Conservation (phyloP, 2,329 filamentous ascomycete genomes). For the Colletotrichum tropicale region DNA sequence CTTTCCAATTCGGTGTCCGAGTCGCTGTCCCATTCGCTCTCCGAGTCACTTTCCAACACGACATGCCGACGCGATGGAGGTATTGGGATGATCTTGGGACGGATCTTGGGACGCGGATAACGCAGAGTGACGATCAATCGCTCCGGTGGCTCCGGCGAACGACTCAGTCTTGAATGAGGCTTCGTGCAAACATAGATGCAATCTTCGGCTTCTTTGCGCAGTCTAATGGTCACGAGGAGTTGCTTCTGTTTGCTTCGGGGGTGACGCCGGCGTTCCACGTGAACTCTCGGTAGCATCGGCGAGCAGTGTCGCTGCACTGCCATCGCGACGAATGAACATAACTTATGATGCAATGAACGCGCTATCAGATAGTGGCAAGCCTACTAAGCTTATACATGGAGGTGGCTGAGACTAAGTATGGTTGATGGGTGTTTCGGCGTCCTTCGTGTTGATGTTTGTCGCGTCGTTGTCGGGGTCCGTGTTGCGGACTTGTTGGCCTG, state of each 20-base stretch:
- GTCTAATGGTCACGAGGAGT: neutral
- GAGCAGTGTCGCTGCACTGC: neutral
- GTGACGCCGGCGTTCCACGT: neutral
- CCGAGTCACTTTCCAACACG: neutral
- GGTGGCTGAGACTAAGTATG: neutral
- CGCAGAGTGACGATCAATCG: neutral
- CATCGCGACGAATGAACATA: neutral
- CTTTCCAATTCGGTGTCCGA: neutral
- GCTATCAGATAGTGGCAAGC: neutral
- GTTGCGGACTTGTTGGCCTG: neutral
- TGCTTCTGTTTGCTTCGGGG: neutral
- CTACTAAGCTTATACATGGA: neutral
- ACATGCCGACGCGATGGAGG: neutral
- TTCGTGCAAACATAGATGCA: neutral
- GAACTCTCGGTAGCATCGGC: neutral
- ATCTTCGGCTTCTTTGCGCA: neutral
- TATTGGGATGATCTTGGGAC: neutral
- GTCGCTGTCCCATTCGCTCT: neutral
- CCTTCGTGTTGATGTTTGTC: neutral
- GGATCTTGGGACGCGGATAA: neutral
- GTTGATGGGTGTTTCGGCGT: neutral
- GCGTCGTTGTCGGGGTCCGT: neutral
- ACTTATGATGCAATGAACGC: neutral
- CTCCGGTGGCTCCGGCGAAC: neutral
- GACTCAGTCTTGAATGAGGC: neutral